phyloP scores from a whole-genome alignment of 164 flowering plant species.

The Dillenia suffruticosa region DNA sequence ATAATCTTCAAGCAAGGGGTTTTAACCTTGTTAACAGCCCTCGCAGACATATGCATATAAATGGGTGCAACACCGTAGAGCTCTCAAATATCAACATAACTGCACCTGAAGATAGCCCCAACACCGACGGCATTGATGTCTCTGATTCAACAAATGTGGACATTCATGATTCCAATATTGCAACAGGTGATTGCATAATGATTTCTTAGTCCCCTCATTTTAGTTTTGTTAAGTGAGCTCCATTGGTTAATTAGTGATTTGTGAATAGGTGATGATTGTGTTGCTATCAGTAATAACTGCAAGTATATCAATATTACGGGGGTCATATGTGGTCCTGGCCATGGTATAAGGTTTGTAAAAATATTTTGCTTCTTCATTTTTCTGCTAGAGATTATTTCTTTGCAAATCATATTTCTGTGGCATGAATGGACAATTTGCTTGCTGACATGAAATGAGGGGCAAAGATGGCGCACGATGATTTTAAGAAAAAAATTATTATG shows the following conservation, averaged over 20 bases:
- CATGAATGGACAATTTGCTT: too few species aligned
- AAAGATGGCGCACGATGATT: too few species aligned
- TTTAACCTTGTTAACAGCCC: slow-evolving; percentile 19
- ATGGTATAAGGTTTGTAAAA: slow-evolving; percentile 43
- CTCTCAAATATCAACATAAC: slow-evolving; percentile 15
- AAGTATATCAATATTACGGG: slow-evolving; percentile 23
- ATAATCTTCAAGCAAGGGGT: slow-evolving; percentile 10
- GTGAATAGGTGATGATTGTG: slow-evolving; percentile 45
- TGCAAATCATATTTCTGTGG: too few species aligned
- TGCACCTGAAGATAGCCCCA: slow-evolving; percentile 36
- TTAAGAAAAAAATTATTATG: too few species aligned
- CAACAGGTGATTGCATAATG: slow-evolving; percentile 23
- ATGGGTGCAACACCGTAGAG: slow-evolving; percentile 5
- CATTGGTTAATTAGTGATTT: neutral
- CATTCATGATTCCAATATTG: slow-evolving; percentile 18
- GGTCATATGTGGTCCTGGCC: slow-evolving; percentile 44
- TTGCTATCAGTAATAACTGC: slow-evolving; percentile 28
- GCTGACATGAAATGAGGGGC: too few species aligned
- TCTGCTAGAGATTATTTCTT: too few species aligned
- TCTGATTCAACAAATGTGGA: slow-evolving; percentile 9
- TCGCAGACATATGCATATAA: slow-evolving; percentile 19
- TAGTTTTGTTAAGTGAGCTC: neutral
- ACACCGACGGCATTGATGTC: slow-evolving; percentile 48
- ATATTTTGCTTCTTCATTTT: too few species aligned
- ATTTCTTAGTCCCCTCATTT: too few species aligned